phyloP scores from a whole-genome alignment of 352 stramenopile genomes.

The Pythium folliculosum region DNA sequence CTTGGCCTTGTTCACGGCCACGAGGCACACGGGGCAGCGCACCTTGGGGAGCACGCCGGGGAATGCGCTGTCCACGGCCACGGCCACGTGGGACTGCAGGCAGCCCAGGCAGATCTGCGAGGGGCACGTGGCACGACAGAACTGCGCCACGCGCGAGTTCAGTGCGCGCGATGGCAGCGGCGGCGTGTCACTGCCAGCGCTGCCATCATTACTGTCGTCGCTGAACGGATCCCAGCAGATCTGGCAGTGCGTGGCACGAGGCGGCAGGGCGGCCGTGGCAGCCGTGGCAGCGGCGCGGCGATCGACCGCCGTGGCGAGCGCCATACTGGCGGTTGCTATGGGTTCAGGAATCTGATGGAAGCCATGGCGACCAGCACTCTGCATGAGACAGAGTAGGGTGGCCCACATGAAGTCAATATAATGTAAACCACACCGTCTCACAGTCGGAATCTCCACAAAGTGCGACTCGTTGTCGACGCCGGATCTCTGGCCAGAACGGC shows the following conservation, averaged over 20 bases:
- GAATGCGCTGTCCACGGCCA: constrained; percentile 37
- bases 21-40: constrained; percentile 45
- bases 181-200: neutral
- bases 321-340: neutral
- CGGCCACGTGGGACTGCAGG: constrained; percentile 30
- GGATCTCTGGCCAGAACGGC: too few species aligned
- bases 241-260: constrained; percentile 27
- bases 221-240: constrained; percentile 40
- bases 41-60: constrained; percentile 41
- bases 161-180: neutral
- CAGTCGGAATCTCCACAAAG: neutral
- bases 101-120: constrained; percentile 38
- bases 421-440: neutral
- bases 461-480: too few species aligned
- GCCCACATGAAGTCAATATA: neutral
- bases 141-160: constrained; percentile 10
- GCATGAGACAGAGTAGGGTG: neutral
- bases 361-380: neutral
- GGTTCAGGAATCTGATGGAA: neutral
- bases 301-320: neutral
- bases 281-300: neutral
- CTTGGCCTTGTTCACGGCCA: constrained; percentile 29
- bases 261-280: neutral
- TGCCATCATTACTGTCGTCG: neutral
- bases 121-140: constrained; percentile 37